Evolutionary conservation across 306 rosid species (phyloP).

Genomic region (Crotalaria pallida): DNA sequence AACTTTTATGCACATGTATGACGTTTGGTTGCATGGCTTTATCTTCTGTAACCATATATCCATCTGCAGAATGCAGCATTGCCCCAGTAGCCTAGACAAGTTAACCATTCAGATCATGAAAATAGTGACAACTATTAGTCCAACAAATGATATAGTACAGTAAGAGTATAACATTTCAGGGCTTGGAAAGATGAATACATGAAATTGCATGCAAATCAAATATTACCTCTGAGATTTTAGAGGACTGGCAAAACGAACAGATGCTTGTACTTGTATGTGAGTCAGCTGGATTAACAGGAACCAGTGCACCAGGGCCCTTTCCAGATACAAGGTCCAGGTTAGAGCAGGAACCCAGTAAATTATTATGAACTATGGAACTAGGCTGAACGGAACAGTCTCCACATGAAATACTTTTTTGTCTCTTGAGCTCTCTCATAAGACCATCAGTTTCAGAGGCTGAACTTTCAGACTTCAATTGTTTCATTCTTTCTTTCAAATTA

Average conservation of each 20-base stretch:
- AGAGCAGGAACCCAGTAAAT: constrained; percentile 15
- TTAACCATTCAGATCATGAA: neutral
- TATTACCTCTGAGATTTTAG: constrained; percentile 56
- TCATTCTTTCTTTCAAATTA: constrained; percentile 24
- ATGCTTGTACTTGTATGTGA: constrained; percentile 16
- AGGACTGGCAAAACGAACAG: constrained; percentile 90
- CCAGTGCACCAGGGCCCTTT: constrained; percentile 11
- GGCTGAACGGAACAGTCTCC: constrained; percentile 15
- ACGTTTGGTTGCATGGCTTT: constrained; percentile 57
- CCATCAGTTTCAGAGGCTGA: constrained; percentile 56
- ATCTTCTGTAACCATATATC: constrained; percentile 44
- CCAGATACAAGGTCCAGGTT: constrained; percentile 17
- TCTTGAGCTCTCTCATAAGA: constrained; percentile 45
- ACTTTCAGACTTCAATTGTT: constrained; percentile 38
- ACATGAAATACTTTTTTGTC: constrained; percentile 44
- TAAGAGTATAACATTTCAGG: neutral
- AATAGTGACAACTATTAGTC: neutral
- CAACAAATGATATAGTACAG: neutral
- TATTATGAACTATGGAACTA: constrained; percentile 15
- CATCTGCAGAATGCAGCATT: constrained; percentile 69
- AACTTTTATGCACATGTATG: constrained; percentile 62
- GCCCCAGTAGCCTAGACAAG: constrained; percentile 66
- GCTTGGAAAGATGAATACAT: neutral
- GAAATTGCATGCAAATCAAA: neutral
- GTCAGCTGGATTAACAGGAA: constrained; percentile 12